Conservation (phyloP, 129 eudicot genomes). For the Centella asiatica region DNA sequence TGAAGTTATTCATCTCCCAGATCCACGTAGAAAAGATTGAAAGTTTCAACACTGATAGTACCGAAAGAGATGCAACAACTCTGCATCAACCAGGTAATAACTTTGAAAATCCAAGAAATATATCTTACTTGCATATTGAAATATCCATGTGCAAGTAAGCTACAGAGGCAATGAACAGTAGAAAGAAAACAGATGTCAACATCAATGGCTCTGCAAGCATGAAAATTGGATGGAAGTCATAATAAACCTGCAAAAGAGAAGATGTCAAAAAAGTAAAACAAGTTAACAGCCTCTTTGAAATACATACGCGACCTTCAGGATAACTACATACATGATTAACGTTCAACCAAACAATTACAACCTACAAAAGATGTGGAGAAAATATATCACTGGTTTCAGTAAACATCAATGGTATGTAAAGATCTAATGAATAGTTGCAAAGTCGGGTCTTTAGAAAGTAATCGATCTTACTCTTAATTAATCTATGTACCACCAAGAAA, state of each 20-base stretch:
- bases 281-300: background rate
- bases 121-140: slow-evolving; percentile 55
- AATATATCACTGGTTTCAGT: no score
- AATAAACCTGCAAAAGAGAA: slow-evolving; percentile 66
- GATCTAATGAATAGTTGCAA: no score
- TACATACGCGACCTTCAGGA: background rate
- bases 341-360: no score
- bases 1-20: background rate
- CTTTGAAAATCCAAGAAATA: slow-evolving; percentile 5
- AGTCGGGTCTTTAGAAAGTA: no score
- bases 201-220: slow-evolving; percentile 99
- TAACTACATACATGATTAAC: no score
- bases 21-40: background rate
- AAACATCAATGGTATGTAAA: no score
- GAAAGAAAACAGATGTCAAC: slow-evolving; percentile 71
- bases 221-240: slow-evolving; percentile 70
- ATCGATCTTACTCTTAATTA: no score
- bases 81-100: background rate
- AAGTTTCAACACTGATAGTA: background rate
- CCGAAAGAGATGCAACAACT: background rate
- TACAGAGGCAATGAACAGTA: slow-evolving; percentile 59
- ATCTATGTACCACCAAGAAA: no score
- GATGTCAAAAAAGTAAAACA: background rate
- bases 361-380: no score
- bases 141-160: slow-evolving; percentile 84